Base-by-base conservation (phyloP, 2,329 filamentous ascomycete species). In the Sodiomyces alkalinus region DNA sequence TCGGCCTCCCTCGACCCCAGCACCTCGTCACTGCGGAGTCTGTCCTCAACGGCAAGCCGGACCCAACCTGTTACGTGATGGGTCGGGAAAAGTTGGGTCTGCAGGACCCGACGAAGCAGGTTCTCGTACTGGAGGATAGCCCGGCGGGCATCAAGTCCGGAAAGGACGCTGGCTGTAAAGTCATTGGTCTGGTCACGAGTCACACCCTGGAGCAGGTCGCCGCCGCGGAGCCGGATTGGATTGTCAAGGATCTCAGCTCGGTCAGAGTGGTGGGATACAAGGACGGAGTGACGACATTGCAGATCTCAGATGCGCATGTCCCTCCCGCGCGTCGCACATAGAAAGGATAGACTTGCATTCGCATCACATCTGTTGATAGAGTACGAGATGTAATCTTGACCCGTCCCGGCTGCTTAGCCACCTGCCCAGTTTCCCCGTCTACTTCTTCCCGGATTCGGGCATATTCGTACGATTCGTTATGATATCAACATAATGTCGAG, bases 41-140 rank as follows among this genome's bases (percentile, higher is more conserved):
- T 20, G 80, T 87, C 17, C 53, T 62, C 38, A 61, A 73, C 40
- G 80, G 80, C 34, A 87, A 87, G 58, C 80, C 80, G 1, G 74
- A 86, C 49, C 80, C 80, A 16, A 54, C 64, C 10, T 82, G 80
- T 56, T 87, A 86, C 51, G 51, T 62, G 28, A 60, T 85, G 28
- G 80, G 79, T 11, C 68, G 71, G 26, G 58, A 68, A 40, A 64
- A 64, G 36, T 62, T 86, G 11, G 62, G 61, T 1, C 49, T 74
- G 13, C 47, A 60, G 13, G 59, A 56, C 19, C 46, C 47, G 10
- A 52, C 56, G 17, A 63, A 53, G 30, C 53, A 57, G 18, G 54
- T 87, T 23, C 60, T 93, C 31, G 86, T 94, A 27, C 57, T 93
- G 20, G 86, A 94, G 55, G 86, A 94, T 56, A 81, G 81, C 31